These are phyloP conservation scores for Phaeoacremonium minimum DNA, from an alignment of 2,329 filamentous ascomycete species.

Conservation along the genomic window DNA sequence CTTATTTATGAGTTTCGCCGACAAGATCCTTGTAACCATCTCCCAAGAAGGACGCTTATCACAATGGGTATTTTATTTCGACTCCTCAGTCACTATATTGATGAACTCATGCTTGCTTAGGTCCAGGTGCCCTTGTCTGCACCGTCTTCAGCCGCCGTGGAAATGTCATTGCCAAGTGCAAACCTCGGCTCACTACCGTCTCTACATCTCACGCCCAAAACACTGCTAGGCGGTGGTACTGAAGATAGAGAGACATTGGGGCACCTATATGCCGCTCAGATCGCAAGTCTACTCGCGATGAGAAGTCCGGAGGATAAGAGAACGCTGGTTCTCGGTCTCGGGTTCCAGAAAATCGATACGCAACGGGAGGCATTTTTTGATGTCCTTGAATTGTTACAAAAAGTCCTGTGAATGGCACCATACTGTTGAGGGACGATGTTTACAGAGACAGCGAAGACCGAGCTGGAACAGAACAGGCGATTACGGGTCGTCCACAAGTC, in stretches of 20 bases:
- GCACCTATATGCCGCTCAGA: constrained; percentile 84
- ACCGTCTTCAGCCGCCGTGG: constrained; percentile 58
- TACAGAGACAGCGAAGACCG: too few species aligned
- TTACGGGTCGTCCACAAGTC: too few species aligned
- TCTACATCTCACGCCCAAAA: constrained; percentile 78
- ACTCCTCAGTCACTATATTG: constrained; percentile 15
- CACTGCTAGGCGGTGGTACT: constrained; percentile 78
- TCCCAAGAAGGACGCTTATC: constrained; percentile 80
- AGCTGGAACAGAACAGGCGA: too few species aligned
- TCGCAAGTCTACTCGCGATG: constrained; percentile 74
- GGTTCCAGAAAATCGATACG: constrained; percentile 45
- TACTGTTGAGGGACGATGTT: too few species aligned
- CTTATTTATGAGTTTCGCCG: constrained; percentile 69
- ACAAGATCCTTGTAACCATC: constrained; percentile 88
- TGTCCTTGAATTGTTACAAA: constrained; percentile 57
- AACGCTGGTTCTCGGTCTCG: constrained; percentile 58
- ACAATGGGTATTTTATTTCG: constrained; percentile 70
- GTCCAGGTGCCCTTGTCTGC: constrained; percentile 75
- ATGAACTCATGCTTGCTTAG: constrained; percentile 34
- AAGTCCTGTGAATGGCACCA: constrained; percentile 50
- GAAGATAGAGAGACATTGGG: constrained; percentile 77
- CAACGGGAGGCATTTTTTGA: constrained; percentile 59
- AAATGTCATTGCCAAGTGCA: constrained; percentile 50
- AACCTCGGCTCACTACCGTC: constrained; percentile 62
- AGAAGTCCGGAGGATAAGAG: constrained; percentile 62